Conservation (phyloP, 331 rosid genomes). For the Rosa hybrid region DNA sequence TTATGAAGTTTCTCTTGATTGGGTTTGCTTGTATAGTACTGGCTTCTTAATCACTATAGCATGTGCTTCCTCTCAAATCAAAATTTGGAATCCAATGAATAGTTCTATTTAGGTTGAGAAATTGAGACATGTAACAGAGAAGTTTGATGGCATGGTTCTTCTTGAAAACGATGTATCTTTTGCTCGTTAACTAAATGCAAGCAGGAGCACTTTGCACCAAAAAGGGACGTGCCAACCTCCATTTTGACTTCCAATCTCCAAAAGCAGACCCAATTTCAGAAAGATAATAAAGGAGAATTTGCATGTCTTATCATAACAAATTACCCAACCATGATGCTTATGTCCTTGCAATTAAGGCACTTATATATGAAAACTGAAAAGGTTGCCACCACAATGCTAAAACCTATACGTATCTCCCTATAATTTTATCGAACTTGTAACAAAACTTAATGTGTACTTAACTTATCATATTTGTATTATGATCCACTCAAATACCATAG, state of each 20-base stretch:
- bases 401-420: not conserved
- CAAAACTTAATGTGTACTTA: too few relatives aligned
- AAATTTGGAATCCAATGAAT: not conserved
- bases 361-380: not conserved
- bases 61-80: not conserved
- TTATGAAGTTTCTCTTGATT: not conserved
- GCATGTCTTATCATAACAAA: conserved; percentile 5
- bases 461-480: too few relatives aligned
- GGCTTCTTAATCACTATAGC: not conserved
- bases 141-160: not conserved
- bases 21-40: not conserved
- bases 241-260: conserved; percentile 30
- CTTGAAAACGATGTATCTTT: not conserved
- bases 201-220: conserved; percentile 29
- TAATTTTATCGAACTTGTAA: too few relatives aligned
- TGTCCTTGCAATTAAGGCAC: not conserved
- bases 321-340: not conserved
- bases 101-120: not conserved
- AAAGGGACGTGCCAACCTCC: conserved; percentile 51
- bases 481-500: too few relatives aligned
- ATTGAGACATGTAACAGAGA: not conserved
- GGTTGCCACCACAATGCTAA: not conserved
- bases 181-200: not conserved
- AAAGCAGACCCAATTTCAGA: conserved; percentile 24
- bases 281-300: not conserved